Base-by-base conservation (phyloP, 495 filamentous ascomycete species). In the Neurospora pannonica region DNA sequence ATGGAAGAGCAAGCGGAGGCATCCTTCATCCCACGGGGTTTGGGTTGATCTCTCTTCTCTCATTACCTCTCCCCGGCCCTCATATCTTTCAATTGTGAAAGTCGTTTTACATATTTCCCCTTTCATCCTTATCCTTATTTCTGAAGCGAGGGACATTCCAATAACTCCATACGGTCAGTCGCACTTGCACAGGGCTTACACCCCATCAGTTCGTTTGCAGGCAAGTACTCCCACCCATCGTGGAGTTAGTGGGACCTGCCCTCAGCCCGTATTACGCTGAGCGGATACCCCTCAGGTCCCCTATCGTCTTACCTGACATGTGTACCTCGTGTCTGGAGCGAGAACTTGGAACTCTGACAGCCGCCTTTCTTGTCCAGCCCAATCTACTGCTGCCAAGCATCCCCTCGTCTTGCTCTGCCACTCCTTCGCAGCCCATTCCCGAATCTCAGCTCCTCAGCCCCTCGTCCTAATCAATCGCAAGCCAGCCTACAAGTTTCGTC, bases 401-500 rank as follows among this genome's bases (percentile, higher is more conserved):
- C 71, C 36, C 38, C 72, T 54, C 71, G 19, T 71, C 71, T 28
- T 37, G 42, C 71, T 72, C 70, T 71, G 43, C 72, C 36, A 76
- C 62, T 69, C 69, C 38, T 38, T 78, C 75, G 76, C 77, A 75
- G 73, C 76, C 75, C 75, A 74, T 78, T 67, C 73, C 76, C 28
- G 70, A 74, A 73, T 48, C 24, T 76, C 75, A 75, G 77, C 40
- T 77, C 40, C 62, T 75, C 77, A 79, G 79, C 79, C 78, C 75
- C 75, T 77, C 71, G 70, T 70, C 46, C 54, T 19, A 9, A 15
- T 34, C 54, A 36, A 67, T 67, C 54, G 15, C 28, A 62, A 31
- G 15, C 54, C 54, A 8, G 54, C 28, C 54, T 19, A 34, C 54
- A 67, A 67, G 15, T 67, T 67, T 34, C 28, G 6, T 34, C 31